These are phyloP conservation scores for Zygosaccharomyces siamensis DNA, from an alignment of 805 yeast genomes.

Conservation along the genomic window DNA sequence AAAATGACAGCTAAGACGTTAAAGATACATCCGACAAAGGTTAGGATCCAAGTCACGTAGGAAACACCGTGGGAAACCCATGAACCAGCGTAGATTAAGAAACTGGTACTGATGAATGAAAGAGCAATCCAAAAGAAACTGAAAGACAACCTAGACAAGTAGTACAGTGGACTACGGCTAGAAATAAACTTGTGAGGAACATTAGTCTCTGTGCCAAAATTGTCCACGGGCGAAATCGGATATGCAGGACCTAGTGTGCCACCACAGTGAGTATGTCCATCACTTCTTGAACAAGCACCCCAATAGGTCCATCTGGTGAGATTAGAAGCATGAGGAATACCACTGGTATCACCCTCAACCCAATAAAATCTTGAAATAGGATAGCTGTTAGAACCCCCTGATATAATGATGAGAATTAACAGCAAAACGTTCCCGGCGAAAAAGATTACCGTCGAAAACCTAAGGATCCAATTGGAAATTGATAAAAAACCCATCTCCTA, in stretches of 20 bases:
- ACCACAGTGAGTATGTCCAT: conserved; percentile 20
- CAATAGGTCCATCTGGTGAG: conserved; percentile 77
- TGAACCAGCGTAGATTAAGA: conserved; percentile 51
- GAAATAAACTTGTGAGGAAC: conserved; percentile 52
- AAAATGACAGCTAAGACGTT: conserved; percentile 59
- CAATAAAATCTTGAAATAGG: conserved; percentile 67
- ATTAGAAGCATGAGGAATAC: conserved; percentile 44
- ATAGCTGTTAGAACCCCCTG: conserved; percentile 54
- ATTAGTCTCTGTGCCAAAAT: conserved; percentile 50
- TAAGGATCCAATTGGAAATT: conserved; percentile 7
- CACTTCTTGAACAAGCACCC: conserved; percentile 52
- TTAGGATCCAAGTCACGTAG: conserved; percentile 49
- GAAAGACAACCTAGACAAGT: conserved; percentile 61
- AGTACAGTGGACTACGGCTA: conserved; percentile 55
- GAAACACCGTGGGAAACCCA: conserved; percentile 53
- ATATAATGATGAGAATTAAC: conserved; percentile 54
- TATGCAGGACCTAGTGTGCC: conserved; percentile 52
- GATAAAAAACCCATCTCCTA: neutral
- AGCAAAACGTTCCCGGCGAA: conserved; percentile 43
- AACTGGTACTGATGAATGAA: conserved; percentile 58
- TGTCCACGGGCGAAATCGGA: conserved; percentile 72
- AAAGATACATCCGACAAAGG: conserved; percentile 48
- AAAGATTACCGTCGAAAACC: conserved; percentile 25
- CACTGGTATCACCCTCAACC: conserved; percentile 63
- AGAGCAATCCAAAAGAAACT: conserved; percentile 57